Evolutionary conservation across 257 asterid genomes (phyloP), one percentile per base, ranked within the genome.

Genomic region (Nicotiana paniculata): DNA sequence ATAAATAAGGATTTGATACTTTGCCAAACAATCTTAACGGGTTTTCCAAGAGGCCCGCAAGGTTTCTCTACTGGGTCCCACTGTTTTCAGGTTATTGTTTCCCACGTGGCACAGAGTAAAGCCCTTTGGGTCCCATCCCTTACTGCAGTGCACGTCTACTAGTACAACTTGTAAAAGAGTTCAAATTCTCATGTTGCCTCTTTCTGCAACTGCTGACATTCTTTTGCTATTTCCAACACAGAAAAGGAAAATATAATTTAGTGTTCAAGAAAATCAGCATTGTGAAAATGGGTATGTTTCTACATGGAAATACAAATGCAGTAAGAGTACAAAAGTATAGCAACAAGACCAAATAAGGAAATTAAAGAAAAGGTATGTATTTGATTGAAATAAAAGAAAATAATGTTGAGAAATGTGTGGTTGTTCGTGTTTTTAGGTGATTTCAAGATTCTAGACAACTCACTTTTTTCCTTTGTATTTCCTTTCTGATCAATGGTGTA

Each of bases 111-210:
- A 39, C 37, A 35, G 46, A 11, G 11, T 8, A 65, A 65, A 35
- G 26, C 18, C 48, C 24, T 79, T 74, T 67, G 82, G 85, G 75
- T 59, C 58, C 63, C 70, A 70, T 83, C 3, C 17, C 68, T 24
- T 83, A 83, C 76, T 81, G 85, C 64, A 39, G 39, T 59, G 90
- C 92, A 89, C 90, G 92, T 88, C 92, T 82, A 58, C 85, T 67
- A 55, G 4, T 39, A 4, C 13, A 62, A 13, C 32, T 21, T 4
- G 30, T 3, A 58, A 58, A 58, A 21, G 37, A 70, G 58, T 43
- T 70, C 35, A 70, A 21, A 12, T 5, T 4, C 26, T 16, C 59
- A 43, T 43, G 59, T 79, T 79, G 58, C 13, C n/a, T 33, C 26
- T 58, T 58, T 53, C 58, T 53, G 58, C 18, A 53, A 53, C 58